Conservation (phyloP, 2,329 filamentous ascomycete genomes). For the Tolypocladium cylindrosporum region DNA sequence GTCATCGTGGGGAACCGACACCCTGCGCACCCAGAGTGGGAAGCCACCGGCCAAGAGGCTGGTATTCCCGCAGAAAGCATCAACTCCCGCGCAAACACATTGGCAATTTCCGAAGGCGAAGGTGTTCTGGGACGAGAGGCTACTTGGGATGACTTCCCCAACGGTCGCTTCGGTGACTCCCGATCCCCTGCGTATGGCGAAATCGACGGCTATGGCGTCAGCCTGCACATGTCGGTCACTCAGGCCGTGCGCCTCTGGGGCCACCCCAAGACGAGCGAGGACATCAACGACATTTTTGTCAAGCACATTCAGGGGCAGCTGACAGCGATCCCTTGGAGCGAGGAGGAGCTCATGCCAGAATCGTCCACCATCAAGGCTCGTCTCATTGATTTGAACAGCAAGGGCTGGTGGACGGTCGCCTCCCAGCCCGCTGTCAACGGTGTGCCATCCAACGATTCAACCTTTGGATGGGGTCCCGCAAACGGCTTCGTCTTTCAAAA, state of each 20-base stretch:
- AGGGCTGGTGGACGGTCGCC: constrained; percentile 93
- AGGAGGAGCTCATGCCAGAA: constrained; percentile 77
- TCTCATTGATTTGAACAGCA: constrained; percentile 64
- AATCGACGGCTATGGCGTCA: constrained; percentile 97
- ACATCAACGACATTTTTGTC: constrained; percentile 74
- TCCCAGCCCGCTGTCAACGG: constrained; percentile 93
- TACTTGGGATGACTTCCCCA: constrained; percentile 98
- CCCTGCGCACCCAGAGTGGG: constrained; percentile 51
- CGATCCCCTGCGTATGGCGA: constrained; percentile 90
- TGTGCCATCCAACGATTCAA: constrained; percentile 60
- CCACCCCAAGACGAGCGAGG: constrained; percentile 54
- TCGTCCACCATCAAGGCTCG: constrained; percentile 70
- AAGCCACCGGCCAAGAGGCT: constrained; percentile 68
- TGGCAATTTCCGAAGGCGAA: constrained; percentile 90
- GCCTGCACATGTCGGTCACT: constrained; percentile 77
- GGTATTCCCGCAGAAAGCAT: constrained; percentile 64
- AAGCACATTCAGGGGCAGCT: constrained; percentile 73
- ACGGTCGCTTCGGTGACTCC: constrained; percentile 90
- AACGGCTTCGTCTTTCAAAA: constrained; percentile 97
- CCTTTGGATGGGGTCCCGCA: constrained; percentile 88
- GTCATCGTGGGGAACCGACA: constrained; percentile 65
- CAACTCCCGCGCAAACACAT: constrained; percentile 71
- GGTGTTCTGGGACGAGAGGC: constrained; percentile 84
- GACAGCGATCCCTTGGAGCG: constrained; percentile 82
- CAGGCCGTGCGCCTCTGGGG: constrained; percentile 83